A percentile compares a stretch with the other conserved stretches of the same genome.
Evolutionary conservation across 23 red algal species (phyloP).

Genomic region (Gracilaria gracilis): DNA sequence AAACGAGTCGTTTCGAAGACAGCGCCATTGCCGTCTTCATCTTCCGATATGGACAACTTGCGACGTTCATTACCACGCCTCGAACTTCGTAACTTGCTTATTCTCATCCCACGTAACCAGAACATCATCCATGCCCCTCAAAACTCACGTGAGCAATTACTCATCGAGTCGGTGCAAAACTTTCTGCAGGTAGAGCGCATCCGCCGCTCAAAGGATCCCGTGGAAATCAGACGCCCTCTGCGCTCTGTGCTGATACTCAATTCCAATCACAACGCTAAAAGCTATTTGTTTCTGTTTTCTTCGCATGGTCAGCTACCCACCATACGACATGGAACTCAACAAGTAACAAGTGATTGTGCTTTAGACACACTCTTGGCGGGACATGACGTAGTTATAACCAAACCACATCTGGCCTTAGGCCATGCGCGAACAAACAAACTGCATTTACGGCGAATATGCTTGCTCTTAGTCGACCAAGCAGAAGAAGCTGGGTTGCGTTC

Average conservation of each 20-base stretch:
- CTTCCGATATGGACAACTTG: neutral
- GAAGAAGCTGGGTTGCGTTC: conserved; percentile 12
- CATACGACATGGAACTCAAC: conserved; percentile 11
- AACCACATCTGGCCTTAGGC: neutral
- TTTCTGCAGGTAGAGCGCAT: conserved; percentile 31
- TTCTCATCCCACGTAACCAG: neutral
- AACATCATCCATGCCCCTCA: neutral
- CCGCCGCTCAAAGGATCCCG: conserved; percentile 20
- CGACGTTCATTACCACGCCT: conserved; percentile 6
- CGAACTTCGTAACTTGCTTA: conserved; percentile 20
- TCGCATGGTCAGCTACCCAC: conserved; percentile 10
- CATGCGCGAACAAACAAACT: conserved; percentile 13
- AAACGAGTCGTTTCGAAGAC: neutral
- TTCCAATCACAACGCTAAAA: neutral
- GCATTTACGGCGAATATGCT: conserved; percentile 23
- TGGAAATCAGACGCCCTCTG: conserved; percentile 22
- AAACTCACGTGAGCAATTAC: neutral
- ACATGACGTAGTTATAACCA: conserved; percentile 29
- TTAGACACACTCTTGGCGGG: neutral
- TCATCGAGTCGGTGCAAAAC: conserved; percentile 11
- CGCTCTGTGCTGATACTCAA: conserved; percentile 29
- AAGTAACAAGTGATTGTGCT: neutral
- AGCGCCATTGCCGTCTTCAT: neutral
- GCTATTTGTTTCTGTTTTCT: conserved; percentile 14
- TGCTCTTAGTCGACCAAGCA: conserved; percentile 47